Conservation (phyloP, 108 stramenopile species). For the Cyclostephanos invisitatus region DNA sequence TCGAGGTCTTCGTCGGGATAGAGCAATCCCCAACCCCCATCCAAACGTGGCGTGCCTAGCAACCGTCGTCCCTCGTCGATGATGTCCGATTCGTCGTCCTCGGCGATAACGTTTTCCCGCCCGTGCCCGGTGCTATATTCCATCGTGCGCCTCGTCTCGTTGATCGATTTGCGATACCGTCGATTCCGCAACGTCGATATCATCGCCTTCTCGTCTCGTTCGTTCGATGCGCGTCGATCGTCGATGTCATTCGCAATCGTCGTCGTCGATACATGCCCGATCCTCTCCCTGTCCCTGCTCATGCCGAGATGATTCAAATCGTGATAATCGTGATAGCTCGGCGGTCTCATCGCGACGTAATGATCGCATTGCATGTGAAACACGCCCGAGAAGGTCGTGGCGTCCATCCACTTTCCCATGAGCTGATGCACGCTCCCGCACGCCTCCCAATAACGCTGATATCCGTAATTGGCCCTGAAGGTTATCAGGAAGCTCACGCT, state of each 20-base stretch:
- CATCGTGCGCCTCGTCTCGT: slow-evolving; percentile 18
- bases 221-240: background rate
- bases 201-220: background rate
- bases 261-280: background rate
- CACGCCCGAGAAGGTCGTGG: slow-evolving; percentile 45
- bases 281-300: slow-evolving; percentile 66
- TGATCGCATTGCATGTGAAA: slow-evolving; percentile 73
- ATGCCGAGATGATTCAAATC: slow-evolving; percentile 58
- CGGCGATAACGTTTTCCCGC: too few species aligned
- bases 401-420: slow-evolving; percentile 81
- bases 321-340: slow-evolving; percentile 63
- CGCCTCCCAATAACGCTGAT: slow-evolving; percentile 78
- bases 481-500: slow-evolving; percentile 64
- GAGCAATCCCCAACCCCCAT: slow-evolving; percentile 64
- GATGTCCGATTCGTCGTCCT: background rate
- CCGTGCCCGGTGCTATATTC: background rate
- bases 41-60: slow-evolving; percentile 54
- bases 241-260: background rate
- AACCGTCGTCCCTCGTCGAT: slow-evolving; percentile 35
- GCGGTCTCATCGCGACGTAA: slow-evolving; percentile 60
- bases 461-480: slow-evolving; percentile 71
- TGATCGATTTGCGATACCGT: slow-evolving; percentile 35
- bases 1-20: slow-evolving; percentile 28
- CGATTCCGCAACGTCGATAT: slow-evolving; percentile 8
- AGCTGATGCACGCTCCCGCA: slow-evolving; percentile 47